phyloP scores from a whole-genome alignment of 2,329 filamentous ascomycete species.

The Scedosporium aurantiacum region DNA sequence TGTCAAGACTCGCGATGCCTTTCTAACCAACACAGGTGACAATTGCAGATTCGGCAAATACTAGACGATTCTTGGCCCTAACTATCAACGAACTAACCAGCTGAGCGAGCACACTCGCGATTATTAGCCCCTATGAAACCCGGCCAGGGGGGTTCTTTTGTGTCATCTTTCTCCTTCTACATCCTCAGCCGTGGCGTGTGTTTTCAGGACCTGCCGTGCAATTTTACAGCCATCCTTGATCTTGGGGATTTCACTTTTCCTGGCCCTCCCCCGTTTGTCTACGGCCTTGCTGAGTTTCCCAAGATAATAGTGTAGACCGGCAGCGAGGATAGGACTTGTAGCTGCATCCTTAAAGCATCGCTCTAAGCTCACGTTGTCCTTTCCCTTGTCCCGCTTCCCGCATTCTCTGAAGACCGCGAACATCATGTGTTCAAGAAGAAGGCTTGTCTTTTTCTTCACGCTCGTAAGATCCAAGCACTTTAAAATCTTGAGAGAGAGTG shows the following conservation, averaged over 20 bases:
- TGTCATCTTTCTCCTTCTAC: background rate
- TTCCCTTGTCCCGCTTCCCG: slow-evolving; percentile 26
- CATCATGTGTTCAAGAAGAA: slow-evolving; percentile 72
- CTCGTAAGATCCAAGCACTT: slow-evolving; percentile 70
- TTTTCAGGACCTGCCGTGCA: slow-evolving; percentile 26
- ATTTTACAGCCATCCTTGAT: slow-evolving; percentile 36
- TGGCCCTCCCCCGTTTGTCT: slow-evolving; percentile 35
- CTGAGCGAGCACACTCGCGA: too few relatives aligned
- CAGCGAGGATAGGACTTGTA: slow-evolving; percentile 55
- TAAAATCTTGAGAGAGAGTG: slow-evolving; percentile 36
- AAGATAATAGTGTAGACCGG: slow-evolving; percentile 70
- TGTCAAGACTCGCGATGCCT: too few relatives aligned
- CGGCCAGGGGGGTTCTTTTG: too few relatives aligned
- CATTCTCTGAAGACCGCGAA: slow-evolving; percentile 63
- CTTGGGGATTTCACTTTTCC: slow-evolving; percentile 29
- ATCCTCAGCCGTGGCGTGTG: slow-evolving; percentile 9
- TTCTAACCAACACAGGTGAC: background rate
- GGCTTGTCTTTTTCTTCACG: slow-evolving; percentile 62
- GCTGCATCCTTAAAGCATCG: slow-evolving; percentile 56
- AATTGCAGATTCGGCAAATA: background rate
- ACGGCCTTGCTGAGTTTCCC: slow-evolving; percentile 58
- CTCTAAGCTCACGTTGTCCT: slow-evolving; percentile 47
- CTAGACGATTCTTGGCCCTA: too few relatives aligned
- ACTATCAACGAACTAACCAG: too few relatives aligned
- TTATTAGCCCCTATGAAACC: too few relatives aligned